Evolutionary conservation across 176 grass and related monocot species (phyloP), one percentile per base, ranked within the genome.

Genomic region (Triticum timopheevii): DNA sequence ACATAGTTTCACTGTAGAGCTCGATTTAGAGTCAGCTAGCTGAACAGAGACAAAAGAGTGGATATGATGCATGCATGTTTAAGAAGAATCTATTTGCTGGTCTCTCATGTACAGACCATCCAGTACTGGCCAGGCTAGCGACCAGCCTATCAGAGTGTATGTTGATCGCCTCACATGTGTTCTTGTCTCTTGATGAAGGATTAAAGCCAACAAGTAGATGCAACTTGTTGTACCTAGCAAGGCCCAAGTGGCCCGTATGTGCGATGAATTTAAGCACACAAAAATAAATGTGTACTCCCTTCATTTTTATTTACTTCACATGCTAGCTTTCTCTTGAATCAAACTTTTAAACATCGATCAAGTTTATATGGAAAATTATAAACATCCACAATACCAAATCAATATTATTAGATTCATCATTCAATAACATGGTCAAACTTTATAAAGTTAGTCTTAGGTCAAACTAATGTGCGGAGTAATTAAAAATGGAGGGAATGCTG

Each of bases 61-160:
- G 36, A 73, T 62, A n/a, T 22, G 19, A 71, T 71, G 34, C 33
- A 69, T 69, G 67, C 33, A 27, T 40, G 50, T 73, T 72, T 13
- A 23, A 25, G 47, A 70, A 24, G 67, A 63, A 73, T 40, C 40
- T 62, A 8, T 44, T 44, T 45, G 69, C 3, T 22, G 68, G 5
- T 84, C 3, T 69, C 20, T 12, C 54, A 84, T 27, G 82, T 45
- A 16, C 82, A 62, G 69, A 38, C 36, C 35, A 61, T 28, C 69
- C 52, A 15, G 16, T 42, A 73, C 24, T 39, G 39, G 35, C 16
- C 24, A 74, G 36, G 11, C 16, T 39, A 38, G 6, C 6, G 38
- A 69, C 67, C 67, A 83, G 66, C 68, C 19, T 73, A 73, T 42
- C 36, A 73, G 69, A 42, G 69, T 71, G 66, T 58, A 16, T 70